Base-by-base conservation (phyloP, 2,329 filamentous ascomycete genomes). In the Colletotrichum phormii region DNA sequence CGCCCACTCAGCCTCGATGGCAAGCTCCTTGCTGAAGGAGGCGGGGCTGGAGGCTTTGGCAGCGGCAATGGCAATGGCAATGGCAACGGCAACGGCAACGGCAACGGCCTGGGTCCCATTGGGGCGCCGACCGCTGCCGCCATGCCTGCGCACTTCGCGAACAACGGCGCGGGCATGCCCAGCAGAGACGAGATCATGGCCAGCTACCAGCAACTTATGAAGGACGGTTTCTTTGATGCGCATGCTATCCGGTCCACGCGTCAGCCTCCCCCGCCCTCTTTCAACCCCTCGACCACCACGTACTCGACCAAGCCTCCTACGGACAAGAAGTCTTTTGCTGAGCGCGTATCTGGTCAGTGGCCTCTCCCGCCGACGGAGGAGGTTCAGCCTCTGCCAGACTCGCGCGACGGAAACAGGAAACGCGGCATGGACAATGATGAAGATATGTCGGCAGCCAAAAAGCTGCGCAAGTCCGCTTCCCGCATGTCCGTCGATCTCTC, bases 231-330 rank as follows among this genome's bases (percentile, higher is more conserved):
- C 84, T 91, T 91, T 78, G 83, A 86, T 59, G 82, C 86, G 29
- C 88, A 90, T 74, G 88, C 89, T 64, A 90, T 90, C 73, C 86
- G 88, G 73, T 89, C 88, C 5, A 89, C 87, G 1, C 83, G 89
- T 4, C 87, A 87, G 77, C 86, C 83, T 1, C 78, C 79, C 26
- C 80, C 77, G 51, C 55, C 71, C 62, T 64, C 74, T 53, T 33
- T 74, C 62, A 49, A 51, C 60, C 26, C 65, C 62, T 42, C 74
- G 64, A 61, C 65, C 53, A 61, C 73, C 67, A 29, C 63, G 55
- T 64, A 65, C 51, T 61, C 75, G 53, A 64, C 58, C 42, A 61
- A 67, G 59, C 64, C 73, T 68, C 53, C 72, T 58, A 49, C 58
- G 58, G 66, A 72, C 71, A 26, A 73, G 55, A 71, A 73, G 35